These are phyloP conservation scores for Xylaria castorea DNA, from an alignment of 495 filamentous ascomycete genomes.

Conservation along the genomic window DNA sequence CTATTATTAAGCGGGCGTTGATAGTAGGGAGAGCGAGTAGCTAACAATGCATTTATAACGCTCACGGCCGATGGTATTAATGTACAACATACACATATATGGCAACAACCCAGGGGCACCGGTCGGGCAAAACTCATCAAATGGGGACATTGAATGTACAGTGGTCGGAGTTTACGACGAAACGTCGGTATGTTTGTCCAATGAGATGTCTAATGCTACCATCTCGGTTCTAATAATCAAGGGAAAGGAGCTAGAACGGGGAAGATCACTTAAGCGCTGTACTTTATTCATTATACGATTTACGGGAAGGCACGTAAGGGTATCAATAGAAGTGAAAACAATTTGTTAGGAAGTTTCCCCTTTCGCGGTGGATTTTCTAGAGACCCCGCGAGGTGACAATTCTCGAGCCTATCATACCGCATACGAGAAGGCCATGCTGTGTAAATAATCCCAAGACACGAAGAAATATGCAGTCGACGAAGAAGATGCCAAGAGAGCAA, in stretches of 20 bases:
- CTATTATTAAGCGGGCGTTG: conserved; percentile 20
- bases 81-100: conserved; percentile 21
- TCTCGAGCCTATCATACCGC: not conserved
- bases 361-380: not conserved
- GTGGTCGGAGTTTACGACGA: conserved; percentile 40
- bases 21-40: not conserved
- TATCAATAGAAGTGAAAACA: conserved; percentile 3
- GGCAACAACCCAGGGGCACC: not conserved
- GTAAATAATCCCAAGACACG: not conserved
- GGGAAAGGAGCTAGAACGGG: not conserved
- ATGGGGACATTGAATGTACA: conserved; percentile 28
- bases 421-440: not conserved
- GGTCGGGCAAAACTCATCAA: not conserved
- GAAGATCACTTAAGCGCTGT: not conserved
- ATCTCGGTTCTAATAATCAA: conserved; percentile 11
- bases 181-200: conserved; percentile 31
- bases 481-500: not conserved
- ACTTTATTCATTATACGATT: conserved; percentile 1
- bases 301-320: not conserved
- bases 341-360: not conserved
- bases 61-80: not conserved
- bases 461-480: not conserved
- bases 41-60: not conserved
- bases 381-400: not conserved
- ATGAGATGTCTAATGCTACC: conserved; percentile 1